Base-by-base conservation (phyloP, 768 basidiomycete genomes). In the Amanita muscaria region DNA sequence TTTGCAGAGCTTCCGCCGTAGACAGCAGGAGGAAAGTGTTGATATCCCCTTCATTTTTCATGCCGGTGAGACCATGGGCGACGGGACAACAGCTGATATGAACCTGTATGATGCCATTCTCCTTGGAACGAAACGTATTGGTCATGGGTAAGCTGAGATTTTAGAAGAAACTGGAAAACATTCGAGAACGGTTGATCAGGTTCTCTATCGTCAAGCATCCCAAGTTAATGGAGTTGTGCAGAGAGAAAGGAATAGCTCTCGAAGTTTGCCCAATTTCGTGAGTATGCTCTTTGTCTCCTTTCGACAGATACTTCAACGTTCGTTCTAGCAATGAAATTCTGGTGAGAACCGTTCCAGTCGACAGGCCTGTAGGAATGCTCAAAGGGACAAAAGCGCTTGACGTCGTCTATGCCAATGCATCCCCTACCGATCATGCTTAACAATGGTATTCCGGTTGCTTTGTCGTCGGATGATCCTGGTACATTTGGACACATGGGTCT, bases 201-300 rank as follows among this genome's bases (percentile, higher is more conserved):
- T 88, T 77, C 56, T 86, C 84, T 5, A 62, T 88, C n/a, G 69
- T 74, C 25, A 88, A 85, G 55, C 86, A 88, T 56, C 85, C 84
- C 1, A 76, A 74, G 50, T 63, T 88, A 23, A 76, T 88, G 62
- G 65, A 80, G 31, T 70, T 74, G 5, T 87, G 85, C 59, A 67
- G 73, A 35, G 73, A 84, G 50, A 68, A 66, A 42, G 67, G 66
- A 4, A 82, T 89, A 49, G 71, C 79, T 1, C 55, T 88, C 15
- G 87, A 88, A 62, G 72, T 86, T 18, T 88, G 86, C 56, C 85
- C 87, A 1, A 85, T 88, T 49, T 88, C 84, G 83, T 86, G 62
- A 46, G 80, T 70, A 24, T 47, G n/a, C 29, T 16, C 29, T 45
- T 42, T 44, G 38, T 29, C 35, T 37, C 27, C 9, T 34, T 34